Base-by-base conservation (phyloP, 2,329 filamentous ascomycete species). In the Xylariaceae sp. region DNA sequence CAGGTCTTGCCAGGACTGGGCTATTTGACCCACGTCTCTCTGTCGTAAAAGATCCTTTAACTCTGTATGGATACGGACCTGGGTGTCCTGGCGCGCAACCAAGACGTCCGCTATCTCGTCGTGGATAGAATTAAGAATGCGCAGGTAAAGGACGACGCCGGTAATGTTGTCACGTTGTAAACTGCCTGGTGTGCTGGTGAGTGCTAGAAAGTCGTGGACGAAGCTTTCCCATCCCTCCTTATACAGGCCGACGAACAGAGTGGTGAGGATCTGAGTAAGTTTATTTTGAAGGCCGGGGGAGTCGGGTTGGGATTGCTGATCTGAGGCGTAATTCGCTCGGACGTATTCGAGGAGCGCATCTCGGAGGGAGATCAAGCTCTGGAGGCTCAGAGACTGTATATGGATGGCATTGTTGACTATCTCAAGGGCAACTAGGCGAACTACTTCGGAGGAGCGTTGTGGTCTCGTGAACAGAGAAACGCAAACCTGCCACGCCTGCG, bases 21-120 rank as follows among this genome's bases (percentile, higher is more conserved):
- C 88, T 61, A 99, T 88, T 70, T 91, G 96, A 66, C 85, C 84
- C 69, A 95, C 90, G 70, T 99, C 92, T 61, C 91, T 83, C 60
- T 84, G 84, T 57, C 94, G 84, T 51, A 99, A 83, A 63, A 94
- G 74, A 70, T 99, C 95, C 72, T 99, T 99, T 61, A 99, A 79
- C 59, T 92, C 85, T 21, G 86, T 90, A 68, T 95, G 95, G 58
- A 88, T 86, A 71, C 90, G 92, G 62, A 87, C 83, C 67, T 97
- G 91, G 52, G 81, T 82, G 42, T 81, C 83, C 48, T 90, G 85
- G 37, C 92, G 84, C 45, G 87, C 84, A 49, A 97, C 80, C 60
- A 97, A 80, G 63, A 94, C 85, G 73, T 99, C 94, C 59, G 92
- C 94, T 66, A 99, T 96, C 71, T 99, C 94, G 65, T 99, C 94